Percentiles rank a stretch among this genome's conserved stretches.
phyloP scores from a whole-genome alignment of 2,329 filamentous ascomycete genomes.

The Botrytis porri region DNA sequence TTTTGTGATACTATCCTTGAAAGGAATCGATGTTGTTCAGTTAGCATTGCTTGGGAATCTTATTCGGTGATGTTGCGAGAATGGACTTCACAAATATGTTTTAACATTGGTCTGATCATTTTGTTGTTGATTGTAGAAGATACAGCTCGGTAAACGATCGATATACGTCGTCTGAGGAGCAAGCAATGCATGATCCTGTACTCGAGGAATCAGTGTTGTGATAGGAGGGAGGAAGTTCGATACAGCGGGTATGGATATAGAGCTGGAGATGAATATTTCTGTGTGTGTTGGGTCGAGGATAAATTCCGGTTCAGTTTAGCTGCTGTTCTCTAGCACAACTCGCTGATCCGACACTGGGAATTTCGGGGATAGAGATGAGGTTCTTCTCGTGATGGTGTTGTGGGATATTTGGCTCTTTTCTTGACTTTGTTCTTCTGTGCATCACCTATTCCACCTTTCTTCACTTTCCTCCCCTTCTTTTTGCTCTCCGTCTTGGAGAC shows the following conservation, averaged over 20 bases:
- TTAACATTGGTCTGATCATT: not conserved
- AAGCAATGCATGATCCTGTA: not conserved
- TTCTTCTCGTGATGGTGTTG: not conserved
- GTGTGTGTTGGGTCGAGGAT: not conserved
- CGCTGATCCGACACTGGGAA: not conserved
- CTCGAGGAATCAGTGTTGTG: not conserved
- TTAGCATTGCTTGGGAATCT: accelerated
- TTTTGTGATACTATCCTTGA: accelerated
- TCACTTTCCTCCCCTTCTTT: not conserved
- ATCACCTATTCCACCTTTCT: not conserved
- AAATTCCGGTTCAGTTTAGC: not conserved
- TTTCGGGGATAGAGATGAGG: not conserved
- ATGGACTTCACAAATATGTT: not conserved
- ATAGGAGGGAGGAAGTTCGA: not conserved
- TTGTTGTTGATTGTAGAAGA: not conserved
- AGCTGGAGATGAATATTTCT: too few relatives aligned
- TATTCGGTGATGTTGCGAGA: not conserved
- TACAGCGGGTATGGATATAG: not conserved
- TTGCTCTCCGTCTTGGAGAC: not conserved
- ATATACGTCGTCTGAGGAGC: not conserved
- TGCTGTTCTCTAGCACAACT: not conserved
- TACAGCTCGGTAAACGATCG: not conserved
- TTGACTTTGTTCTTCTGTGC: not conserved
- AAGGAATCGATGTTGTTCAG: not conserved
- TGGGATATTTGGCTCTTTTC: not conserved